Evolutionary conservation across 176 grass and related monocot genomes (phyloP).

Genomic region (Eragrostis nindensis): DNA sequence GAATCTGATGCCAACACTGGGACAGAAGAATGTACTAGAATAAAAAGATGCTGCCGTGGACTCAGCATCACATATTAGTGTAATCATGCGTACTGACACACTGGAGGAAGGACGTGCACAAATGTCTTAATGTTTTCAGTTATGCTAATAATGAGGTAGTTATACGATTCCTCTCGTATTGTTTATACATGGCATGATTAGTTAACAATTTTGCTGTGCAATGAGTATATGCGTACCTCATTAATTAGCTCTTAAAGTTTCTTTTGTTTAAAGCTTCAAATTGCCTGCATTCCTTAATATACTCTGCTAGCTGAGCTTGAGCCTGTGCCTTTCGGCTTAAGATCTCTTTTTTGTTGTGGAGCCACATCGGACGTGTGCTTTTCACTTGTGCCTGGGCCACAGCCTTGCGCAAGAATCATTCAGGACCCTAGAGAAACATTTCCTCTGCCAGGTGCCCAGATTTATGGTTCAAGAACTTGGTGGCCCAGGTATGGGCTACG

Average conservation of each 20-base stretch:
- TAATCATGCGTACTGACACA: too few relatives aligned
- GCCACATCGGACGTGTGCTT: conserved; percentile 12
- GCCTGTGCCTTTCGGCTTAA: conserved; percentile 14
- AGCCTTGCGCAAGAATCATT: conserved; percentile 36
- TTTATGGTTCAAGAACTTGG: conserved; percentile 43
- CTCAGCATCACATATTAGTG: too few relatives aligned
- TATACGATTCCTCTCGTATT: not conserved
- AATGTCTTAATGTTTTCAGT: too few relatives aligned
- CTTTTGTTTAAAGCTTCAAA: not conserved
- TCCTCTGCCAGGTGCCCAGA: not conserved
- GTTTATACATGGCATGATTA: not conserved
- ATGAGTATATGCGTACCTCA: not conserved
- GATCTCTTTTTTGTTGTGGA: conserved; percentile 35
- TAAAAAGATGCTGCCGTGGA: too few relatives aligned
- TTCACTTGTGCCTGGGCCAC: conserved; percentile 36
- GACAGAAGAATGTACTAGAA: too few relatives aligned
- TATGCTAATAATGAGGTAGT: too few relatives aligned
- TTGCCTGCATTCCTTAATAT: conserved; percentile 13
- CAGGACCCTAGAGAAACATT: conserved; percentile 16
- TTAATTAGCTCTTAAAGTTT: not conserved
- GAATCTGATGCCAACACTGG: too few relatives aligned
- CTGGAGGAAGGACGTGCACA: too few relatives aligned
- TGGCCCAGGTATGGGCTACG: conserved; percentile 43
- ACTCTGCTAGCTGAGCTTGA: not conserved
- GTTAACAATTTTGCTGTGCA: conserved; percentile 10